Conservation (phyloP, 148 eudicot genomes). For the Silene conica region DNA sequence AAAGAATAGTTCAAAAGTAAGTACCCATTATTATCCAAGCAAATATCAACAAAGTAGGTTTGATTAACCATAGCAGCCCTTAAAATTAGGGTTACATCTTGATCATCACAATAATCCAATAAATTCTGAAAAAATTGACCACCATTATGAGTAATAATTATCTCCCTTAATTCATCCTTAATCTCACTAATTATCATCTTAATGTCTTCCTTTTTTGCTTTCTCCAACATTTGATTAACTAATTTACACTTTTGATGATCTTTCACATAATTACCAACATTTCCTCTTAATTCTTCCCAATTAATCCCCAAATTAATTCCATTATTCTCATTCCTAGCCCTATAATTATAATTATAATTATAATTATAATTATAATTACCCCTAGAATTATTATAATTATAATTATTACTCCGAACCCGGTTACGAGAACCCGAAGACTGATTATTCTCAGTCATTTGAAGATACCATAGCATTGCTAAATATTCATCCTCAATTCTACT, state of each 20-base stretch:
- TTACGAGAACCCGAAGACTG: background rate
- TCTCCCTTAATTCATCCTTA: slow-evolving; percentile 19
- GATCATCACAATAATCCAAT: slow-evolving; percentile 21
- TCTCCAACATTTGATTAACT: slow-evolving; percentile 27
- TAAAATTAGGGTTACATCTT: slow-evolving; percentile 31
- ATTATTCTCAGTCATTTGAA: background rate
- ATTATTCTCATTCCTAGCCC: background rate
- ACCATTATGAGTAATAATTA: slow-evolving; percentile 32
- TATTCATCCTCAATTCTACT: background rate
- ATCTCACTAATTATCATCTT: slow-evolving; percentile 35
- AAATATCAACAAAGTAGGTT: slow-evolving; percentile 20
- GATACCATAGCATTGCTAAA: background rate
- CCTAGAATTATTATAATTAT: background rate
- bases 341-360: background rate
- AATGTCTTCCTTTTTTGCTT: slow-evolving; percentile 18
- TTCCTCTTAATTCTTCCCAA: slow-evolving; percentile 15
- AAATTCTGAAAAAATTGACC: slow-evolving; percentile 34
- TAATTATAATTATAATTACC: background rate
- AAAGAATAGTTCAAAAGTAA: too few relatives aligned
- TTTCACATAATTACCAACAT: slow-evolving; percentile 9
- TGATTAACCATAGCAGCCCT: slow-evolving; percentile 14
- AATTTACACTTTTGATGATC: slow-evolving; percentile 21
- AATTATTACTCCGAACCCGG: background rate
- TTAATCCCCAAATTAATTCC: background rate
- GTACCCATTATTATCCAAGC: slow-evolving; percentile 38